phyloP scores from a whole-genome alignment of 139 green algal genomes.

The Haematococcus lacustris region DNA sequence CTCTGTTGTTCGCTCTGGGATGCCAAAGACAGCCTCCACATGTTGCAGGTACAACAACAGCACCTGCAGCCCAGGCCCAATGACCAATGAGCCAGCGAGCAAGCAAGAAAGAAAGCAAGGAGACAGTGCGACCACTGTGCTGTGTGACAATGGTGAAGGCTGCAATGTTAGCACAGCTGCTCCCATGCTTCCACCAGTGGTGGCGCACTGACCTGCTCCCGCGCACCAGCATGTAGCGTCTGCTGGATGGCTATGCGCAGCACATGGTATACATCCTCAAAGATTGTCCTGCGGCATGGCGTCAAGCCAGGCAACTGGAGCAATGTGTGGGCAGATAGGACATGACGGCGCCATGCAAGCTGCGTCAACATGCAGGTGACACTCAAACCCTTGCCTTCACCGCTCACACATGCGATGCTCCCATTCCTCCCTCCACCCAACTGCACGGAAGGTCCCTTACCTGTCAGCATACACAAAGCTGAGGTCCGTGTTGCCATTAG shows the following conservation, averaged over 20 bases:
- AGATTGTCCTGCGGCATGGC: not conserved
- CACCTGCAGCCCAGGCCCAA: slow-evolving; percentile 36
- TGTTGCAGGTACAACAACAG: slow-evolving; percentile 69
- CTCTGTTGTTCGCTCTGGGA: slow-evolving; percentile 36
- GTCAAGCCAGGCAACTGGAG: not conserved
- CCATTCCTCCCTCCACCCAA: too few relatives aligned
- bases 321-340: too few relatives aligned
- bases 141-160: too few relatives aligned
- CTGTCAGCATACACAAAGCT: slow-evolving; percentile 62
- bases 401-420: too few relatives aligned
- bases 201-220: slow-evolving; percentile 10
- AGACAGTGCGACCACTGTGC: too few relatives aligned
- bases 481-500: slow-evolving; percentile 55
- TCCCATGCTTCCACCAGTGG: too few relatives aligned
- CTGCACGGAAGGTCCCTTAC: too few relatives aligned
- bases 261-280: slow-evolving; percentile 65
- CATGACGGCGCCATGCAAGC: too few relatives aligned
- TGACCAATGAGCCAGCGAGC: too few relatives aligned
- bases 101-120: too few relatives aligned
- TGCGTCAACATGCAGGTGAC: not conserved
- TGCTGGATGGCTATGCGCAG: slow-evolving; percentile 47
- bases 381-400: slow-evolving; percentile 1
- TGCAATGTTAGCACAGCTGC: too few relatives aligned
- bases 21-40: slow-evolving; percentile 83
- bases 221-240: slow-evolving; percentile 2